phyloP scores from a whole-genome alignment of 2,329 filamentous ascomycete genomes.

The Penicillium janthinellum region DNA sequence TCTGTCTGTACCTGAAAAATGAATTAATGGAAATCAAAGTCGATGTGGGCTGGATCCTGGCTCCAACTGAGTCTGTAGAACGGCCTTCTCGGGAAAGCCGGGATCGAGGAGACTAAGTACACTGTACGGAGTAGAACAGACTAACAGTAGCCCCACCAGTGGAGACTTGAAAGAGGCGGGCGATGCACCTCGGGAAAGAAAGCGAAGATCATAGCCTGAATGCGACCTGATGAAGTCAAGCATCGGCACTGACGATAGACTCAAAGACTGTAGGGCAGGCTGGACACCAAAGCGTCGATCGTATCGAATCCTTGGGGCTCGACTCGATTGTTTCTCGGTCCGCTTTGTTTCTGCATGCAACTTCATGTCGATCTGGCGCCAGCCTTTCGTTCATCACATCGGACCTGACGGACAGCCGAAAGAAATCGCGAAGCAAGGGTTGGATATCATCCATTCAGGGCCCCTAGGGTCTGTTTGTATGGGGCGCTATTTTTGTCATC shows the following conservation, averaged over 20 bases:
- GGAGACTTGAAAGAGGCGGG: neutral
- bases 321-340: neutral
- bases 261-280: neutral
- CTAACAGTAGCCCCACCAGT: neutral
- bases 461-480: neutral
- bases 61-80: neutral
- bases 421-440: neutral
- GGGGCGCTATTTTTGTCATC: constrained; percentile 1
- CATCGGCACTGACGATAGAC: neutral
- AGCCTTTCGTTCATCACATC: neutral
- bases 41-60: neutral
- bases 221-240: neutral
- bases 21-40: neutral
- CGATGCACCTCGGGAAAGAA: neutral
- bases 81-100: neutral
- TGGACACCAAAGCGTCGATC: neutral
- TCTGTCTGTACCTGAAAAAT: neutral
- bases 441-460: neutral
- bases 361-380: constrained; percentile 11
- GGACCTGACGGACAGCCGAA: neutral
- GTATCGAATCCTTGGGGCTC: neutral
- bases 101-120: neutral
- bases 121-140: too few species aligned
- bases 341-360: neutral
- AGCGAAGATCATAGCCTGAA: neutral